A percentile compares a stretch with the other conserved stretches of the same genome.
phyloP scores from a whole-genome alignment of 257 asterid genomes.

The Primulina tabacum region DNA sequence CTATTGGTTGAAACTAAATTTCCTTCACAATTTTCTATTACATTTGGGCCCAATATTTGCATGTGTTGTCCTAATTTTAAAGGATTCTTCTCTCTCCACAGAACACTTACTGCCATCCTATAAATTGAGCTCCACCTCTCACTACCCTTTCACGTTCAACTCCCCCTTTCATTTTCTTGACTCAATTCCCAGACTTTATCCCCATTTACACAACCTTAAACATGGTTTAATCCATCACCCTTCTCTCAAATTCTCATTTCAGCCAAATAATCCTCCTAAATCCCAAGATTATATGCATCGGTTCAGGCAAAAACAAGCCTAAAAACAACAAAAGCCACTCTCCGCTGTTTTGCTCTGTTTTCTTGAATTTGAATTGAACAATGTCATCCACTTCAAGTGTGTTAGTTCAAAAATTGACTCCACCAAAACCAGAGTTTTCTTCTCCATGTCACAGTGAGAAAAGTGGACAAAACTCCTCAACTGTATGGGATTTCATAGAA shows the following conservation, averaged over 20 bases:
- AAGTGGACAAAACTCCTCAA: background rate
- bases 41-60: conserved; percentile 2
- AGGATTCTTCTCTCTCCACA: conserved; percentile 16
- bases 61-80: background rate
- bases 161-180: conserved; percentile 13
- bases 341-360: conserved; percentile 35
- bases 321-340: background rate
- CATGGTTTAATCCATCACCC: background rate
- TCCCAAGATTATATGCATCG: background rate
- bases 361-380: conserved; percentile 8
- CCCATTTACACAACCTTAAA: background rate
- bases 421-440: conserved; percentile 32
- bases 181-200: conserved; percentile 7
- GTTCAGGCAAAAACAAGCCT: background rate
- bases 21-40: background rate
- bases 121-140: conserved; percentile 50
- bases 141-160: conserved; percentile 50
- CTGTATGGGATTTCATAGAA: conserved; percentile 39
- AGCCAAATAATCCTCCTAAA: background rate
- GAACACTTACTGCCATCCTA: conserved; percentile 38
- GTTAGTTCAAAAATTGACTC: conserved; percentile 38
- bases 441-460: conserved; percentile 22
- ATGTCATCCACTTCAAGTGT: conserved; percentile 36
- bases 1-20: too few relatives aligned
- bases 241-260: background rate